Evolutionary conservation across 2,329 filamentous ascomycete genomes (phyloP).

Genomic region (Tricladium varicosporioides): DNA sequence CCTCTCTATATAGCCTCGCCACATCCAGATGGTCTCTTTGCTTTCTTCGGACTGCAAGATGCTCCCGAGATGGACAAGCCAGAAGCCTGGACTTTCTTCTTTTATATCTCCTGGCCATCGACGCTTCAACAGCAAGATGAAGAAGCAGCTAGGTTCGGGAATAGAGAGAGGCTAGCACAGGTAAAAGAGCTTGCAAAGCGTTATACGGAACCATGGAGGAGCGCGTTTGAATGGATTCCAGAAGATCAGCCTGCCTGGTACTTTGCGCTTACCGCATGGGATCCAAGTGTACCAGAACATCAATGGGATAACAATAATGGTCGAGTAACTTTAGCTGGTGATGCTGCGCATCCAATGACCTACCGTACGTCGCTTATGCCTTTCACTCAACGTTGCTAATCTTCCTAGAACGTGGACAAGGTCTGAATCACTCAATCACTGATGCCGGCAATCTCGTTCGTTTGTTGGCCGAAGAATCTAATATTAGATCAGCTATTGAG

Average conservation of each 20-base stretch:
- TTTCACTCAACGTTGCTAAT: constrained; percentile 1
- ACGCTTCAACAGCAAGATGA: constrained; percentile 40
- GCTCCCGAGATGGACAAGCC: constrained; percentile 37
- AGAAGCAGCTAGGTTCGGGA: constrained; percentile 34
- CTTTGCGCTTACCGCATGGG: constrained; percentile 32
- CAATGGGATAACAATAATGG: constrained; percentile 34
- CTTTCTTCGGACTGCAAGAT: constrained; percentile 46
- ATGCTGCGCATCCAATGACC: constrained; percentile 38
- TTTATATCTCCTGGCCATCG: constrained; percentile 46
- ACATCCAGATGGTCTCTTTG: constrained; percentile 44
- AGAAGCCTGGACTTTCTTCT: constrained; percentile 44
- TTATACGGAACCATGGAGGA: constrained; percentile 45
- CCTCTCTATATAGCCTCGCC: constrained; percentile 42
- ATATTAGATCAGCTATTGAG: constrained; percentile 35
- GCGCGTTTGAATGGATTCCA: constrained; percentile 36
- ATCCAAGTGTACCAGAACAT: constrained; percentile 32
- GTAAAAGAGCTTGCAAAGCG: constrained; percentile 38
- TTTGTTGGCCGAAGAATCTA: constrained; percentile 2
- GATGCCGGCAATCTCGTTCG: constrained; percentile 41
- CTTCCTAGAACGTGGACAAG: constrained; percentile 47
- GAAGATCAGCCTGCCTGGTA: constrained; percentile 34
- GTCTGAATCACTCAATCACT: constrained; percentile 46
- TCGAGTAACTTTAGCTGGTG: constrained; percentile 34
- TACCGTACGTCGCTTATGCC: constrained; percentile 29
- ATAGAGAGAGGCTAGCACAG: constrained; percentile 38